Base-by-base conservation (phyloP, 768 basidiomycete species). In the Rhodotorula diobovata region DNA sequence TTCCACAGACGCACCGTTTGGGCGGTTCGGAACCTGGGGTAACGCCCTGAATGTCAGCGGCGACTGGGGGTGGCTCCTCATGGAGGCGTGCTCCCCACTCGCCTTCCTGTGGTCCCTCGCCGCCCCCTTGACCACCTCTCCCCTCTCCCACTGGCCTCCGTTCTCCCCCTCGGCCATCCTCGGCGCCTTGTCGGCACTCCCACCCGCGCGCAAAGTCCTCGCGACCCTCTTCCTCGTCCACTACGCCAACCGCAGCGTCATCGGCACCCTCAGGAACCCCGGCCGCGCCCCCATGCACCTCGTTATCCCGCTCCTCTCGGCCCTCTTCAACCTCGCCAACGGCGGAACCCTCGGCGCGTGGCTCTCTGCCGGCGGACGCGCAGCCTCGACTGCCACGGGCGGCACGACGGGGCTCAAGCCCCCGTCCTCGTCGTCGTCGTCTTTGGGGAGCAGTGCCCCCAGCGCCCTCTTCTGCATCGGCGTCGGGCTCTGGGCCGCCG, bases 191-290 rank as follows among this genome's bases (percentile, higher is more conserved):
- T 0, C 11, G 1, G 6, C 35, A 10, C 67, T 76, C 28, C 61
- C 81, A 10, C 78, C 79, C 61, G 83, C 85, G 0, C 83, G 86
- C 50, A 80, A 81, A 32, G 61, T 90, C 61, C 83, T 91, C 64
- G 82, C 84, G 23, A 72, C 79, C 14, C 82, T 89, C 62, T 94
- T 85, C 80, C 79, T 93, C 60, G 65, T 84, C 2, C 93, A 96
- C 82, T 95, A 97, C 81, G 72, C 85, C 63, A 93, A 95, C 80
- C 90, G 94, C 61, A 87, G 91, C 10, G 67, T 93, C 61, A 76
- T 96, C 43, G 89, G 87, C 4, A 90, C 91, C 12, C 82, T 95
- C 10, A 85, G 90, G 68, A 88, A 91, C 0, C 90, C 93, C 0
- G 77, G 32, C 86, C 87, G 43, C 86, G 92, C 89, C 0, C 88